These are phyloP conservation scores for Aegle marmelos DNA, from an alignment of 345 rosid genomes.

Conservation along the genomic window DNA sequence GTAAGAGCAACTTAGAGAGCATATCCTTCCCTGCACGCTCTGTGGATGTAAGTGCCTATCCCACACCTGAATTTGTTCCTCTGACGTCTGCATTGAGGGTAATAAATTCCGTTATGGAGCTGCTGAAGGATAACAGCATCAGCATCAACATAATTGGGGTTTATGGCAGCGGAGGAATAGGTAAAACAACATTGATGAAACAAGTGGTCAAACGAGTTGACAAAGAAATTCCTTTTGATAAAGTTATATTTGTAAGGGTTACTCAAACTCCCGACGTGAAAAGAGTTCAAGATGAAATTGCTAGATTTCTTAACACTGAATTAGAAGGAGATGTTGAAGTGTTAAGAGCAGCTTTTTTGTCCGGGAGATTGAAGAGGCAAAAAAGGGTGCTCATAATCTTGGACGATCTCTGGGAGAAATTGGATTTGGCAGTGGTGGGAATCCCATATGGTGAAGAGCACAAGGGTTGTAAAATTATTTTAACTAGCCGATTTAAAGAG, in stretches of 20 bases:
- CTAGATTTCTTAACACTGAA: slow-evolving; percentile 1
- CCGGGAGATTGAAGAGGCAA: background rate
- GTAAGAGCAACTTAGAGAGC: background rate
- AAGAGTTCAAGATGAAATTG: slow-evolving; percentile 22
- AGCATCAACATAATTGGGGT: background rate
- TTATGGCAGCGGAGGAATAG: background rate
- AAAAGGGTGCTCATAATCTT: slow-evolving; percentile 30
- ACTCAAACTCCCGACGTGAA: slow-evolving; percentile 7
- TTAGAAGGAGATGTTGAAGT: slow-evolving; percentile 5
- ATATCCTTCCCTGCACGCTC: background rate
- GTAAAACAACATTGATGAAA: background rate
- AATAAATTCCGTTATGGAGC: background rate
- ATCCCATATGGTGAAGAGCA: slow-evolving; percentile 12
- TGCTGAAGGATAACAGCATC: background rate
- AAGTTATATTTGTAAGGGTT: slow-evolving; percentile 3
- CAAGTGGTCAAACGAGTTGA: background rate
- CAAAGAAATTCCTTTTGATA: slow-evolving; percentile 10
- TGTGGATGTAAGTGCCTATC: background rate
- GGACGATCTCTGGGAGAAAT: slow-evolving; percentile 28
- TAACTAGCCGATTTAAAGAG: slow-evolving; percentile 14
- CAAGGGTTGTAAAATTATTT: slow-evolving; percentile 23
- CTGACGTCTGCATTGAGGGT: background rate
- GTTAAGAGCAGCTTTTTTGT: slow-evolving; percentile 17
- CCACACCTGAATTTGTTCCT: background rate
- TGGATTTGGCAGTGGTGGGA: slow-evolving; percentile 24